These are phyloP conservation scores for Erodium moschatum DNA, from an alignment of 441 rosid genomes.

Conservation along the genomic window DNA sequence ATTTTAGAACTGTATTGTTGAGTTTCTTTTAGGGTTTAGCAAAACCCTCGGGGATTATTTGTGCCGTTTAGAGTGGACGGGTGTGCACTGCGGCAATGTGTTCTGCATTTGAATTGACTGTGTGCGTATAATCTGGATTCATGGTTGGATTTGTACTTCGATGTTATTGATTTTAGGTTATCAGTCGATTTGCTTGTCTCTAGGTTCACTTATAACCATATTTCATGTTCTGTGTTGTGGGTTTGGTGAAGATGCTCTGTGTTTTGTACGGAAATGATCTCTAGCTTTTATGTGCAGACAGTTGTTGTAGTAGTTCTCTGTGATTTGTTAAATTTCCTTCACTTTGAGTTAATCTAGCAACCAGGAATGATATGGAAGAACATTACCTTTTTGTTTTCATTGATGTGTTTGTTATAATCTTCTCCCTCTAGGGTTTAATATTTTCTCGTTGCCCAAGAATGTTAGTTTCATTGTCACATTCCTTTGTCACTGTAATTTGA, in stretches of 20 bases:
- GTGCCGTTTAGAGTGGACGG: no score
- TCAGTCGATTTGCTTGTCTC: no score
- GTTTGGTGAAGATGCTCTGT: no score
- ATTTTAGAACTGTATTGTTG: not conserved
- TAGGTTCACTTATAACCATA: no score
- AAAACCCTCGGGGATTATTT: not conserved
- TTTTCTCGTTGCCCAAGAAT: not conserved
- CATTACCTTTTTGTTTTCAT: not conserved
- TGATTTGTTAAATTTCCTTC: not conserved
- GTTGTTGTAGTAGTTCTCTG: not conserved
- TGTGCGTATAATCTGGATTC: not conserved
- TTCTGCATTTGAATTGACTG: not conserved
- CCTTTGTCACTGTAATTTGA: not conserved
- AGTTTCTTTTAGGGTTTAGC: slow-evolving; percentile 24
- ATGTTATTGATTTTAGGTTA: not conserved
- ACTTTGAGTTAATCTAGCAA: not conserved
- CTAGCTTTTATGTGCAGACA: not conserved
- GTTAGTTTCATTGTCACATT: not conserved
- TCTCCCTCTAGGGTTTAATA: not conserved
- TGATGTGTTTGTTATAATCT: not conserved
- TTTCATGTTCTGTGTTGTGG: no score
- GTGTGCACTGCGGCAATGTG: not conserved
- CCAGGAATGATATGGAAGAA: not conserved
- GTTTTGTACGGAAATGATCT: not conserved
- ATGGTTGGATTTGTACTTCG: not conserved